Evolutionary conservation across 768 basidiomycete genomes (phyloP).

Genomic region (Sporobolomyces pararoseus): DNA sequence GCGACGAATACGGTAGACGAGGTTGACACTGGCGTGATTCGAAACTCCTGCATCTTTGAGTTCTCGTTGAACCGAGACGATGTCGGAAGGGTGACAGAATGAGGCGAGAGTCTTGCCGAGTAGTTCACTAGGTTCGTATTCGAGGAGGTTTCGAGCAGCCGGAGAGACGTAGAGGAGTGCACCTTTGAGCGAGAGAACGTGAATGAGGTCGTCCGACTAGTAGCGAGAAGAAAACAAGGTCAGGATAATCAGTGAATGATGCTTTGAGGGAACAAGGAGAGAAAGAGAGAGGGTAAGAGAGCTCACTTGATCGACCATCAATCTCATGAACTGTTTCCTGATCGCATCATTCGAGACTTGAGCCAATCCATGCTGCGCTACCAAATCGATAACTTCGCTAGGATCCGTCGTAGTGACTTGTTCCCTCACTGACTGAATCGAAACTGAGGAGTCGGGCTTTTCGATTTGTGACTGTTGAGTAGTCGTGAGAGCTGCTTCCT

Average conservation of each 20-base stretch:
- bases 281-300: constrained; percentile 43
- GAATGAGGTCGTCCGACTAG: constrained; percentile 65
- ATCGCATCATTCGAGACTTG: constrained; percentile 46
- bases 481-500: constrained; percentile 10
- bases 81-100: constrained; percentile 81
- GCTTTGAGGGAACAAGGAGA: no score
- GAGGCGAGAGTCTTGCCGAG: constrained; percentile 72
- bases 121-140: constrained; percentile 80
- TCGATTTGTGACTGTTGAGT: constrained; percentile 35
- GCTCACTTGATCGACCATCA: constrained; percentile 53
- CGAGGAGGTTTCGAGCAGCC: constrained; percentile 68
- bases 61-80: constrained; percentile 85
- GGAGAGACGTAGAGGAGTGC: constrained; percentile 88
- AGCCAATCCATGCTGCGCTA: constrained; percentile 37
- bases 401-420: constrained; percentile 19
- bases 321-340: constrained; percentile 50
- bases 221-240: not conserved
- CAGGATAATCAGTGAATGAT: no score
- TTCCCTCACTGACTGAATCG: constrained; percentile 14
- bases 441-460: constrained; percentile 24
- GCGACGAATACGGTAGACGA: constrained; percentile 76
- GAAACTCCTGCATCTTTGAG: constrained; percentile 57
- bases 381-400: constrained; percentile 30
- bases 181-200: constrained; percentile 88
- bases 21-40: constrained; percentile 58